Base-by-base conservation (phyloP, 139 green algal genomes). In the Auxenochlorella protothecoides region DNA sequence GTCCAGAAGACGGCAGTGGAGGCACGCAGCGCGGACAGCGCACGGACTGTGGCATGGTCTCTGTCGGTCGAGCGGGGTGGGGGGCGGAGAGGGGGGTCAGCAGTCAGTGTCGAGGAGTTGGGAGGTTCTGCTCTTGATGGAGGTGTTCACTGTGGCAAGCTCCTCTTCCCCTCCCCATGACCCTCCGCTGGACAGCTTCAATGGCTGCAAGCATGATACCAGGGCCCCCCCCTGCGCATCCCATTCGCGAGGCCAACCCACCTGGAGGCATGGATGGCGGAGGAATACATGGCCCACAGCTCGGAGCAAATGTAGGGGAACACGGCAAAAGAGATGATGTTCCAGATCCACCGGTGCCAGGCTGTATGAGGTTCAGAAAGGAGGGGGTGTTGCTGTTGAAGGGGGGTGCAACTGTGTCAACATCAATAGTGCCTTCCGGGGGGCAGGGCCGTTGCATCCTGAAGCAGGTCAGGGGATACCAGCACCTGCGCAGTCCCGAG, bases 291-390 rank as follows among this genome's bases (percentile, higher is more conserved):
- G 15, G 12, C 51, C 73, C 73, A 74, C 60, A 79, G 55, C 13
- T 79, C 62, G 68, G 72, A 63, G 55, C 71, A 71, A 14, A 82
- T 70, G 72, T 75, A 78, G 55, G 77, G 77, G 65, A 74, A 82
- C 6, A 82, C 62, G 4, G 56, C 67, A 52, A 66, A 78, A 51
- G 72, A 79, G 27, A 74, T 65, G 59, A 27, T 55, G 60, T 82
- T 82, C 66, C 70, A 82, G 3, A 79, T 64, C 68, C 72, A 82
- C 27, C 77, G 68, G 62, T 66, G 55, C 72, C 72, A 79, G 64
- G 63, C 72, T 72, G 72, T 27, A 14, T 5, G 44, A 67, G 15
- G 2, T 53, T n/a, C 27, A 44, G 27, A 44, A 1, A 44, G 1
- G 27, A 44, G 27, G 27, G 27, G 27, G 27, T 44, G 27, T 44